These are phyloP conservation scores for Hypoxylon rickii DNA, from an alignment of 495 filamentous ascomycete genomes.

Conservation along the genomic window DNA sequence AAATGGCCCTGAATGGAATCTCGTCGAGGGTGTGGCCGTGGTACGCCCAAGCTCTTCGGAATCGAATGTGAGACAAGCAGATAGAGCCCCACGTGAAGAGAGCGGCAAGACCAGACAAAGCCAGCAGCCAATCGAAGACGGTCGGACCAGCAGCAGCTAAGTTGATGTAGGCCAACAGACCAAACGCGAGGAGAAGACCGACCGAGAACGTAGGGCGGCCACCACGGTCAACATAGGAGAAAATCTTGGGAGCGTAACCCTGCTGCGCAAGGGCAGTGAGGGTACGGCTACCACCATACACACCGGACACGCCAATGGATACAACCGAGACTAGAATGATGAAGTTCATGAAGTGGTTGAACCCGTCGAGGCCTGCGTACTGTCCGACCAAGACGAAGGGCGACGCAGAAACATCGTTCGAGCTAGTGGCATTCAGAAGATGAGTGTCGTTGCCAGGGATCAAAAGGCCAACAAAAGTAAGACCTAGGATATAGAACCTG, in stretches of 20 bases:
- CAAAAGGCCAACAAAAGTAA: slow-evolving; percentile 75
- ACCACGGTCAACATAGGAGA: slow-evolving; percentile 61
- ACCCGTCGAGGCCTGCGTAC: slow-evolving; percentile 66
- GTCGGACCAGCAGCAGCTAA: slow-evolving; percentile 47
- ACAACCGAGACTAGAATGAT: slow-evolving; percentile 74
- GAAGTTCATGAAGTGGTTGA: slow-evolving; percentile 74
- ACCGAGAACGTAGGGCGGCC: slow-evolving; percentile 62
- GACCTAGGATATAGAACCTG: slow-evolving; percentile 73
- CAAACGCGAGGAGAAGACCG: slow-evolving; percentile 51
- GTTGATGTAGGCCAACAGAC: slow-evolving; percentile 61
- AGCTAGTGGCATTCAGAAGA: slow-evolving; percentile 58
- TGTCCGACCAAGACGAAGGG: slow-evolving; percentile 76
- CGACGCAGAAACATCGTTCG: slow-evolving; percentile 61
- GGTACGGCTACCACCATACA: slow-evolving; percentile 71
- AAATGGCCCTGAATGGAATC: slow-evolving; percentile 68
- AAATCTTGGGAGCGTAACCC: slow-evolving; percentile 60
- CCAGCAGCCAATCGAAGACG: slow-evolving; percentile 66
- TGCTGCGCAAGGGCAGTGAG: slow-evolving; percentile 66
- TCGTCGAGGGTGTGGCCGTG: slow-evolving; percentile 70
- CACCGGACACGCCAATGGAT: slow-evolving; percentile 67
- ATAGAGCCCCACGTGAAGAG: slow-evolving; percentile 64
- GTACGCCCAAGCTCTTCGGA: slow-evolving; percentile 65
- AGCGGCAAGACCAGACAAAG: slow-evolving; percentile 58
- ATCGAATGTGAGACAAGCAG: slow-evolving; percentile 61
- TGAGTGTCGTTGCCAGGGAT: slow-evolving; percentile 59